Evolutionary conservation across 2,329 filamentous ascomycete species (phyloP).

Genomic region (Bertia moriformis): DNA sequence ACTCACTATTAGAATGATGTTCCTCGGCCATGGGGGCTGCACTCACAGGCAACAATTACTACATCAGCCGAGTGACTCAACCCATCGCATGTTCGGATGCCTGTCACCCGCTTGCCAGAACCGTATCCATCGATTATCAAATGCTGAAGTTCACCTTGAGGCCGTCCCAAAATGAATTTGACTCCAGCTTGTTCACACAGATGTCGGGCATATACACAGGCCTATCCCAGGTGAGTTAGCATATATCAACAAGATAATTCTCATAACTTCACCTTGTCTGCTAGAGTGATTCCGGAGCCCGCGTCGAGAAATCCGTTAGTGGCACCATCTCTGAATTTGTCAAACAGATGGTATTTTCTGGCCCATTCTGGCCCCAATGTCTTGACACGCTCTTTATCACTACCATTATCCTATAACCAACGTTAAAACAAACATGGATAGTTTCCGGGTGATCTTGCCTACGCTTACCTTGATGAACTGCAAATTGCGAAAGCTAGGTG

Average conservation of each 20-base stretch:
- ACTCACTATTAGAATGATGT: no score
- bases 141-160: neutral
- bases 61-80: slow-evolving; percentile 8
- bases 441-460: no score
- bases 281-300: slow-evolving; percentile 10
- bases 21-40: neutral
- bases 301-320: slow-evolving; percentile 12
- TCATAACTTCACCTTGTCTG: slow-evolving; percentile 10
- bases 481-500: slow-evolving; percentile 2
- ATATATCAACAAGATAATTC: neutral
- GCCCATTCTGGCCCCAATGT: slow-evolving; percentile 8
- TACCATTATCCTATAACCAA: neutral
- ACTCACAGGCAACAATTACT: slow-evolving; percentile 9
- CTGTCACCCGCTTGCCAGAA: slow-evolving; percentile 7
- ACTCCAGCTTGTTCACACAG: neutral
- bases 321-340: slow-evolving; percentile 8
- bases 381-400: slow-evolving; percentile 4
- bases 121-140: neutral
- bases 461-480: slow-evolving; percentile 3
- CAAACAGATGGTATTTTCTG: slow-evolving; percentile 9
- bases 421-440: no score
- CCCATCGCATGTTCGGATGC: slow-evolving; percentile 13
- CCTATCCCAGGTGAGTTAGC: neutral
- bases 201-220: neutral
- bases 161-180: neutral